phyloP scores from a whole-genome alignment of 805 yeast genomes.

The Lipomyces starkeyi region DNA sequence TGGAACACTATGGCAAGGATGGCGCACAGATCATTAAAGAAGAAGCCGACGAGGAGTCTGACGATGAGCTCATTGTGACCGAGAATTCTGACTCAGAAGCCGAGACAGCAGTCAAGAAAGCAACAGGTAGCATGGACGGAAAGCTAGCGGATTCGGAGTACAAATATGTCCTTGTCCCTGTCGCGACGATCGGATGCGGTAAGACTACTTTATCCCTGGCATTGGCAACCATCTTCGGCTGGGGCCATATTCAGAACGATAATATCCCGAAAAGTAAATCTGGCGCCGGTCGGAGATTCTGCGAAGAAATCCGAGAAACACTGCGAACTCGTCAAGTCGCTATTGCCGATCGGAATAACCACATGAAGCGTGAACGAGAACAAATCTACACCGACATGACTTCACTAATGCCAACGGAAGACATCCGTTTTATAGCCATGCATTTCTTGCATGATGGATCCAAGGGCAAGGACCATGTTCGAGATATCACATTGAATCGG shows the following conservation, averaged over 20 bases:
- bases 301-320: conserved; percentile 41
- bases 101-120: neutral
- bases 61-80: conserved; percentile 15
- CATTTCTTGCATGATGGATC: conserved; percentile 59
- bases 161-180: conserved; percentile 74
- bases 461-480: conserved; percentile 18
- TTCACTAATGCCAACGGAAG: conserved; percentile 47
- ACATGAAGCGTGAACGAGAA: conserved; percentile 68
- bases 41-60: conserved; percentile 42
- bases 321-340: conserved; percentile 58
- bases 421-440: conserved; percentile 66
- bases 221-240: conserved; percentile 60
- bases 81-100: conserved; percentile 34
- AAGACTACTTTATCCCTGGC: conserved; percentile 82
- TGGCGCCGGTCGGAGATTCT: conserved; percentile 36
- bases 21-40: conserved; percentile 61
- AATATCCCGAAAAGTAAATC: conserved; percentile 54
- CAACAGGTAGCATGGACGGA: neutral
- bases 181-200: conserved; percentile 94
- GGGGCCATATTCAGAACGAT: conserved; percentile 86
- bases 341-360: conserved; percentile 84
- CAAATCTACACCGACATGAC: conserved; percentile 64
- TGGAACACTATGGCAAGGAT: conserved; percentile 57
- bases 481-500: conserved; percentile 59
- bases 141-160: conserved; percentile 41